phyloP scores from a whole-genome alignment of 768 basidiomycete species.

The Podaxis rugospora region DNA sequence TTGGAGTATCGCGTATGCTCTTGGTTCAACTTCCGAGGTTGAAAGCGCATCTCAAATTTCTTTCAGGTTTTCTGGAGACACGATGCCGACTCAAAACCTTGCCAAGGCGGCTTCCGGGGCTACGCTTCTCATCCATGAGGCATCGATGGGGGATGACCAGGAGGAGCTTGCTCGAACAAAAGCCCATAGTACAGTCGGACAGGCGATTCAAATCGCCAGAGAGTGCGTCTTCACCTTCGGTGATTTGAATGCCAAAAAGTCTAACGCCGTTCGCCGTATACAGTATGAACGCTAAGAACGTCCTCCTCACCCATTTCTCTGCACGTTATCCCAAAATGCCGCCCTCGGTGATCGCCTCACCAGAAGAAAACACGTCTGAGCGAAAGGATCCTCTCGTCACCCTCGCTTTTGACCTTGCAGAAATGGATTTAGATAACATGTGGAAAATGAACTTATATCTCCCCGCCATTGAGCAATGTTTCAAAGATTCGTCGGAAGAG shows the following conservation, averaged over 20 bases:
- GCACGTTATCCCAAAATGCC: slow-evolving; percentile 90
- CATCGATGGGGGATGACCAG: slow-evolving; percentile 87
- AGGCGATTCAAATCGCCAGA: slow-evolving; percentile 76
- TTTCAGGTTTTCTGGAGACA: slow-evolving; percentile 87
- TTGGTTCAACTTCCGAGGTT: slow-evolving; percentile 36
- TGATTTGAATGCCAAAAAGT: background rate
- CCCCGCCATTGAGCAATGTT: slow-evolving; percentile 61
- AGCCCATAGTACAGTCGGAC: slow-evolving; percentile 86
- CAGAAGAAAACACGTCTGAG: slow-evolving; percentile 13
- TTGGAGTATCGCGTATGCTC: slow-evolving; percentile 73
- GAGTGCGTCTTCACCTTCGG: slow-evolving; percentile 39
- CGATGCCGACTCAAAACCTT: slow-evolving; percentile 67
- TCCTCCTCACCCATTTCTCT: slow-evolving; percentile 95
- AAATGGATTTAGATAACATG: slow-evolving; percentile 71
- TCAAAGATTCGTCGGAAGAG: slow-evolving; percentile 50
- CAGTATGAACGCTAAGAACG: slow-evolving; percentile 82
- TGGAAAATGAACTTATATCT: slow-evolving; percentile 83
- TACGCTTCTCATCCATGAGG: slow-evolving; percentile 90
- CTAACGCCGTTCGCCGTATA: background rate
- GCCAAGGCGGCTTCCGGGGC: slow-evolving; percentile 59
- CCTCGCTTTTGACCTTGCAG: slow-evolving; percentile 78
- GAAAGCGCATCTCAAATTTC: background rate
- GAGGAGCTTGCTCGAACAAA: slow-evolving; percentile 67
- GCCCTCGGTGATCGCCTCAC: slow-evolving; percentile 31
- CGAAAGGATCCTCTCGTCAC: slow-evolving; percentile 44